These are phyloP conservation scores for Glaciozyma martinii DNA, from an alignment of 768 basidiomycete species.

Conservation along the genomic window DNA sequence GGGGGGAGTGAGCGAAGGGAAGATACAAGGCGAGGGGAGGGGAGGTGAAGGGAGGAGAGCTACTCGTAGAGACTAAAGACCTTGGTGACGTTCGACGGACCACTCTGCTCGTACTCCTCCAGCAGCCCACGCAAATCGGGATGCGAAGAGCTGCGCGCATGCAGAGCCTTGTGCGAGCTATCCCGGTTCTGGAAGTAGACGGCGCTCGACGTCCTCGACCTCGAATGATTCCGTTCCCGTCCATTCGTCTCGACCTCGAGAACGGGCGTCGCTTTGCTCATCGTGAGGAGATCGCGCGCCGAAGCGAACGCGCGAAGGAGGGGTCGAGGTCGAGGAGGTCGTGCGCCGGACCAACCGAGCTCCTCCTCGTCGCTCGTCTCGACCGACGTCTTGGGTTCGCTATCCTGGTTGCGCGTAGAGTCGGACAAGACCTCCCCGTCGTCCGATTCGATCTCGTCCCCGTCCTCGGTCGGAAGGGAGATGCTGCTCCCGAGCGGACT, in stretches of 20 bases:
- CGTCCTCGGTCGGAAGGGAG: background rate
- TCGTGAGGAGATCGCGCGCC: conserved; percentile 25
- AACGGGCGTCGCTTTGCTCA: background rate
- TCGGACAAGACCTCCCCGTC: background rate
- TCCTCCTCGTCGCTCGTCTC: background rate
- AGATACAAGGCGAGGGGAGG: too few relatives aligned
- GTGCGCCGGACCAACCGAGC: background rate
- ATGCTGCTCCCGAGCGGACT: background rate
- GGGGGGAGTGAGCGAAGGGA: background rate
- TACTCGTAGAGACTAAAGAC: background rate
- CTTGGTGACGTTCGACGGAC: conserved; percentile 13
- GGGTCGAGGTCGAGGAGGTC: background rate
- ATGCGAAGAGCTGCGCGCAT: conserved; percentile 12
- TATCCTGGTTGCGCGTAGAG: background rate
- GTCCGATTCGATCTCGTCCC: background rate
- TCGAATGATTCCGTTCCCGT: background rate
- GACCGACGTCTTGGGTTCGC: background rate
- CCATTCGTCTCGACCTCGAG: background rate
- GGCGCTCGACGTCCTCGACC: background rate
- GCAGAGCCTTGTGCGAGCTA: conserved; percentile 4
- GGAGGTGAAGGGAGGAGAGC: background rate
- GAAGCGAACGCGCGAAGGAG: conserved; percentile 24
- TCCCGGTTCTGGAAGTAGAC: too few relatives aligned
- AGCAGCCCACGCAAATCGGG: conserved; percentile 20
- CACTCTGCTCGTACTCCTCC: conserved; percentile 1